Conservation (phyloP, 768 basidiomycete genomes). For the Baorangia bicolor region DNA sequence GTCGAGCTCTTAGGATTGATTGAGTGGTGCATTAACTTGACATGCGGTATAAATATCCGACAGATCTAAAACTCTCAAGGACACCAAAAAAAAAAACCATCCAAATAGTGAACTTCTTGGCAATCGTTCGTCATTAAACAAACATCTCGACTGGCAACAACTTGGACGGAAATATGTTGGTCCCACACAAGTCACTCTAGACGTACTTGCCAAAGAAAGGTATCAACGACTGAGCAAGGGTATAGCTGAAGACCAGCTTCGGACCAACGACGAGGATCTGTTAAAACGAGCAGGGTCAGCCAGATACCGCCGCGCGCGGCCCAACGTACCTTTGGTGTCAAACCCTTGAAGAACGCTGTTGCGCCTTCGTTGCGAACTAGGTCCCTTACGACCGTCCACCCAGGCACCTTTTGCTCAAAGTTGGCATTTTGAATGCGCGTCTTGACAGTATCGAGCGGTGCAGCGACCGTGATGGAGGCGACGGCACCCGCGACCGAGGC, state of each 20-base stretch:
- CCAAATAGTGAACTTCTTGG: background rate
- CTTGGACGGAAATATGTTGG: background rate
- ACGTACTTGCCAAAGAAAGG: slow-evolving; percentile 88
- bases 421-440: slow-evolving; percentile 98
- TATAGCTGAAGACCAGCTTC: slow-evolving; percentile 98
- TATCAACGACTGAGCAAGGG: slow-evolving; percentile 93
- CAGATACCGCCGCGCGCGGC: slow-evolving; percentile 7
- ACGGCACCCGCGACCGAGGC: slow-evolving; percentile 93
- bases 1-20: background rate
- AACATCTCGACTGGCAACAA: background rate
- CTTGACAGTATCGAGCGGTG: slow-evolving; percentile 95
- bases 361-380: slow-evolving; percentile 84
- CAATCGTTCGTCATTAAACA: background rate
- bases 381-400: slow-evolving; percentile 79
- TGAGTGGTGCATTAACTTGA: slow-evolving; percentile 7
- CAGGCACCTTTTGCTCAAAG: slow-evolving; percentile 83
- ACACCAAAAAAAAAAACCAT: background rate
- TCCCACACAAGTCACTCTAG: slow-evolving; percentile 29
- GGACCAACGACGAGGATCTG: slow-evolving; percentile 95
- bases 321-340: slow-evolving; percentile 83
- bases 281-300: slow-evolving; percentile 7
- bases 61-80: slow-evolving; percentile 15
- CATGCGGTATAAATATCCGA: slow-evolving; percentile 6
- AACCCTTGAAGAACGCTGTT: slow-evolving; percentile 89
- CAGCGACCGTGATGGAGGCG: slow-evolving; percentile 93